phyloP scores from a whole-genome alignment of 139 green algal species.

The Tetraselmis chui region DNA sequence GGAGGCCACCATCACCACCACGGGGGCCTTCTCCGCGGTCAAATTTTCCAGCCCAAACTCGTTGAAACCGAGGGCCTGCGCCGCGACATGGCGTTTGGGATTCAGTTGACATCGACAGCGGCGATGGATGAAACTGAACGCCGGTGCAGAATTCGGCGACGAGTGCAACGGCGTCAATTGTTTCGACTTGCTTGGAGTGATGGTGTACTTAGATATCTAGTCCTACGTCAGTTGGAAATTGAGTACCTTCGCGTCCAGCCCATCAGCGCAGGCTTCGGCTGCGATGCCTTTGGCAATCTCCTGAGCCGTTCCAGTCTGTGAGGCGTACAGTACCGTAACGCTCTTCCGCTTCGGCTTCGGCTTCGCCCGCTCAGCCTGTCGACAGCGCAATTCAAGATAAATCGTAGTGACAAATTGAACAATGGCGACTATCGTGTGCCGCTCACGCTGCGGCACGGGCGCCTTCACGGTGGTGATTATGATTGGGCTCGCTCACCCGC shows the following conservation, averaged over 20 bases:
- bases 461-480: background rate
- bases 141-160: too few relatives aligned
- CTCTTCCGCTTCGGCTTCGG: background rate
- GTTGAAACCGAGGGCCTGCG: constrained; percentile 36
- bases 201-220: background rate
- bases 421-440: background rate
- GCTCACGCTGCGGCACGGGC: background rate
- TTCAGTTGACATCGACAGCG: too few relatives aligned
- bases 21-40: constrained; percentile 18
- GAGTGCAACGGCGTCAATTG: too few relatives aligned
- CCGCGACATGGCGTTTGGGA: background rate
- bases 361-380: background rate
- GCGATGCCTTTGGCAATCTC: constrained; percentile 86
- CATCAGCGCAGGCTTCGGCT: constrained; percentile 54
- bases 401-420: background rate
- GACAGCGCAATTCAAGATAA: background rate
- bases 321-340: constrained; percentile 71
- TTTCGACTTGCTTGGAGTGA: background rate
- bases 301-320: constrained; percentile 81
- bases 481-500: background rate
- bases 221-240: too few relatives aligned
- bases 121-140: background rate
- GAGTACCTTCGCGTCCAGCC: constrained; percentile 42
- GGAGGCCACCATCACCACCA: constrained; percentile 51
- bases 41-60: constrained; percentile 65